A percentile compares a stretch with the other conserved stretches of the same genome.
These are phyloP conservation scores for Austropuccinia psidii DNA, from an alignment of 1,284 basidiomycete genomes.

Conservation along the genomic window DNA sequence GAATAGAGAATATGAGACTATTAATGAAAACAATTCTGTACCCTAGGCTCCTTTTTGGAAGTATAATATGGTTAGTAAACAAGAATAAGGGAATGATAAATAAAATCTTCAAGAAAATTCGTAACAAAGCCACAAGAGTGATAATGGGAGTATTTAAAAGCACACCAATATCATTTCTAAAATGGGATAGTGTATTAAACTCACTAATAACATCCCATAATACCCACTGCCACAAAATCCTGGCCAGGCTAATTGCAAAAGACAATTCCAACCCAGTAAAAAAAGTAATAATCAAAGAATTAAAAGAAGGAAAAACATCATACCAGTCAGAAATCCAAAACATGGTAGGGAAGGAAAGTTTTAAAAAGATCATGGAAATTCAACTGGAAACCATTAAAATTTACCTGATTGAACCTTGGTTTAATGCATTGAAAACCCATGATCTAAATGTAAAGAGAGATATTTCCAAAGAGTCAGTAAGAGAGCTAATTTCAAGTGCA, in stretches of 20 bases:
- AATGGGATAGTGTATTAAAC: neutral
- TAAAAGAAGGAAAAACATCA: neutral
- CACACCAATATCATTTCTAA: neutral
- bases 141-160: neutral
- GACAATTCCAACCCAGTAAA: neutral
- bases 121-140: neutral
- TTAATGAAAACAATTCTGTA: neutral
- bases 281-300: neutral
- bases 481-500: neutral
- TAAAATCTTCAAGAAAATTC: neutral
- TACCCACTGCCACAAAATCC: neutral
- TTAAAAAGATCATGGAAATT: neutral
- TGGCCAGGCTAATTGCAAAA: neutral
- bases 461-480: neutral
- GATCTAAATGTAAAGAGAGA: neutral
- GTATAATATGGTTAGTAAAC: slow-evolving; percentile 1
- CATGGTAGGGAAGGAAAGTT: neutral
- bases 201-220: neutral
- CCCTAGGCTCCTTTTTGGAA: neutral
- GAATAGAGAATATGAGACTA: neutral
- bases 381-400: neutral
- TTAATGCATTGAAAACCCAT: neutral
- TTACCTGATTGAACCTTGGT: neutral
- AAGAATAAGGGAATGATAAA: neutral
- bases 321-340: neutral